phyloP scores from a whole-genome alignment of 805 yeast genomes.

The Saccharomycopsis selenospora region DNA sequence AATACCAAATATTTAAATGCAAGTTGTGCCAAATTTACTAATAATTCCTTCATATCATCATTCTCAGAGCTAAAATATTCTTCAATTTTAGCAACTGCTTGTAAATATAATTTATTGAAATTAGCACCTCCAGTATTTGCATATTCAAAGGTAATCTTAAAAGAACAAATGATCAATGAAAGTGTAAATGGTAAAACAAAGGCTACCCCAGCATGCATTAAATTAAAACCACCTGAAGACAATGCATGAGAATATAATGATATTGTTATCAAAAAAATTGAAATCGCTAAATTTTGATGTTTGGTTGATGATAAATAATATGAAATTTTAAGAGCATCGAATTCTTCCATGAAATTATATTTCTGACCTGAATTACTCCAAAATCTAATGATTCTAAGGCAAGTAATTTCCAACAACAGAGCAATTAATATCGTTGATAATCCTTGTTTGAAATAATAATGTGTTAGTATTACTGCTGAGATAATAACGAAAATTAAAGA shows the following conservation, averaged over 20 bases:
- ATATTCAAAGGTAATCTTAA: slow-evolving; percentile 17
- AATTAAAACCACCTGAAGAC: slow-evolving; percentile 25
- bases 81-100: slow-evolving; percentile 8
- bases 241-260: slow-evolving; percentile 23
- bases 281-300: slow-evolving; percentile 5
- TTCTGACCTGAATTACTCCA: slow-evolving; percentile 94
- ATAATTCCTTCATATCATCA: slow-evolving; percentile 26
- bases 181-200: slow-evolving; percentile 39
- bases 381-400: slow-evolving; percentile 57
- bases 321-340: slow-evolving; percentile 8
- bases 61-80: background rate
- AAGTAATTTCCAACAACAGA: slow-evolving; percentile 25
- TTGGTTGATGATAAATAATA: slow-evolving; percentile 5
- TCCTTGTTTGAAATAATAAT: background rate
- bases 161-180: slow-evolving; percentile 11
- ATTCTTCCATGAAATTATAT: slow-evolving; percentile 33
- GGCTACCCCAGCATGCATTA: slow-evolving; percentile 30
- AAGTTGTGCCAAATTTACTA: slow-evolving; percentile 31
- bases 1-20: slow-evolving; percentile 31
- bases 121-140: slow-evolving; percentile 19
- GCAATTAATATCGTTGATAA: background rate
- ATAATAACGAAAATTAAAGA: slow-evolving; percentile 31
- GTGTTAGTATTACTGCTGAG: background rate
- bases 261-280: slow-evolving; percentile 3
- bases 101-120: slow-evolving; percentile 7